Percentiles rank a stretch among this genome's conserved stretches.
phyloP scores from a whole-genome alignment of 2,329 filamentous ascomycete genomes.

The Bipolaris sorokiniana region DNA sequence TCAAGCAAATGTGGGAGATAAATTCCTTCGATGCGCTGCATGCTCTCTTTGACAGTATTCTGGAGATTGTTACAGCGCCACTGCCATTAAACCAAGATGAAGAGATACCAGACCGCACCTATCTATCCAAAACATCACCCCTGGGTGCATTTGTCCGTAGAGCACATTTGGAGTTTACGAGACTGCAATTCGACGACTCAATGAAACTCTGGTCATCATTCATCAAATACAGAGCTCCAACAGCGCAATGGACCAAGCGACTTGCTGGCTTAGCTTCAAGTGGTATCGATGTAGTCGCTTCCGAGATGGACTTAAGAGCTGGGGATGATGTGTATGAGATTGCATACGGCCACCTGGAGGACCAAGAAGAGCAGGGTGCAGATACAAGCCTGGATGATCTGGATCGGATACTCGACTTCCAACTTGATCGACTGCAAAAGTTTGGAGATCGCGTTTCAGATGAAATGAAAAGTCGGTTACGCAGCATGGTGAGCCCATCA shows the following conservation, averaged over 20 bases:
- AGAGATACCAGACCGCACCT: slow-evolving; percentile 54
- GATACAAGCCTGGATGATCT: slow-evolving; percentile 77
- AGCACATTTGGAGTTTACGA: slow-evolving; percentile 77
- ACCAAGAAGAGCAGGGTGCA: slow-evolving; percentile 48
- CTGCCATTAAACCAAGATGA: slow-evolving; percentile 30
- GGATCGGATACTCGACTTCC: slow-evolving; percentile 82
- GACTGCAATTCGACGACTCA: slow-evolving; percentile 79
- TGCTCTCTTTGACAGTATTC: slow-evolving; percentile 70
- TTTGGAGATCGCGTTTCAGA: slow-evolving; percentile 79
- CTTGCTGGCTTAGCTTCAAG: slow-evolving; percentile 37
- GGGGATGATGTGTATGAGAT: slow-evolving; percentile 57
- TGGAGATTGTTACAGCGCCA: slow-evolving; percentile 62
- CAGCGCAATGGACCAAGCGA: slow-evolving; percentile 65
- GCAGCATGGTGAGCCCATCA: slow-evolving; percentile 70
- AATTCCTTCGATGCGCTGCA: slow-evolving; percentile 83
- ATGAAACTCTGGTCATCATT: slow-evolving; percentile 82
- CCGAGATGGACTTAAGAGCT: slow-evolving; percentile 62
- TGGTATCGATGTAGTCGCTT: slow-evolving; percentile 66
- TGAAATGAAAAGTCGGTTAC: slow-evolving; percentile 74
- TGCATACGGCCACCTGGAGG: slow-evolving; percentile 58
- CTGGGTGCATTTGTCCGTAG: slow-evolving; percentile 81
- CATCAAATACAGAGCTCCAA: slow-evolving; percentile 78
- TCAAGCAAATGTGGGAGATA: slow-evolving; percentile 81
- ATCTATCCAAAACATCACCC: slow-evolving; percentile 75
- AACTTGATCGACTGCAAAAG: slow-evolving; percentile 87